A percentile compares a stretch with the other conserved stretches of the same genome.
phyloP scores from a whole-genome alignment of 768 basidiomycete genomes.

The Plicaturopsis crispa region DNA sequence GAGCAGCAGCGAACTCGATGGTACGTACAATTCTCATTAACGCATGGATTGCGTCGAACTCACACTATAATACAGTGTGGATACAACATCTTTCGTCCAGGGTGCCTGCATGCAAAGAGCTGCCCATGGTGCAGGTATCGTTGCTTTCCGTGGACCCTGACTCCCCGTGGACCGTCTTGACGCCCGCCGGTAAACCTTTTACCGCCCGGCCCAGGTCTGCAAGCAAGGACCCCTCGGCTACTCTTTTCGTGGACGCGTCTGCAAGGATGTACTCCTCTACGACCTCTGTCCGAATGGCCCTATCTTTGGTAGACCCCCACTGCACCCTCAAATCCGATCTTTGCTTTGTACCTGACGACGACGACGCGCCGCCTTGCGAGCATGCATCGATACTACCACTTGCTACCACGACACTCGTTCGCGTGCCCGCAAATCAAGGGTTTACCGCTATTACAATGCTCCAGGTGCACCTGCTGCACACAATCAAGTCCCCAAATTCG shows the following conservation, averaged over 20 bases:
- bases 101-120: slow-evolving; percentile 27
- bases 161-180: slow-evolving; percentile 52
- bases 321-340: slow-evolving; percentile 16
- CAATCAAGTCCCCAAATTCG: slow-evolving; percentile 33
- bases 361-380: slow-evolving; percentile 15
- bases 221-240: slow-evolving; percentile 21
- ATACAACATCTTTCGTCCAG: slow-evolving; percentile 37
- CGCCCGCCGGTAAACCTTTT: slow-evolving; percentile 15
- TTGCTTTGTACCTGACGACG: slow-evolving; percentile 25
- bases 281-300: slow-evolving; percentile 19
- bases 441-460: slow-evolving; percentile 41
- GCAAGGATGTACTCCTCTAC: slow-evolving; percentile 12
- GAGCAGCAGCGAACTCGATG: slow-evolving; percentile 50
- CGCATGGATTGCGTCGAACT: slow-evolving; percentile 3
- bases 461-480: slow-evolving; percentile 55
- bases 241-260: slow-evolving; percentile 25
- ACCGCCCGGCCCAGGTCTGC: slow-evolving; percentile 19
- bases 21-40: slow-evolving; percentile 34
- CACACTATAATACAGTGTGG: slow-evolving; percentile 51
- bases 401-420: slow-evolving; percentile 51
- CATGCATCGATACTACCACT: slow-evolving; percentile 43
- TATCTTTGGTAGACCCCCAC: slow-evolving; percentile 23
- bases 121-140: slow-evolving; percentile 52
- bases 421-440: slow-evolving; percentile 39
- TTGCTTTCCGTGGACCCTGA: slow-evolving; percentile 53